Evolutionary conservation across 2,329 filamentous ascomycete genomes (phyloP).

Genomic region (Setomelanomma holmii): DNA sequence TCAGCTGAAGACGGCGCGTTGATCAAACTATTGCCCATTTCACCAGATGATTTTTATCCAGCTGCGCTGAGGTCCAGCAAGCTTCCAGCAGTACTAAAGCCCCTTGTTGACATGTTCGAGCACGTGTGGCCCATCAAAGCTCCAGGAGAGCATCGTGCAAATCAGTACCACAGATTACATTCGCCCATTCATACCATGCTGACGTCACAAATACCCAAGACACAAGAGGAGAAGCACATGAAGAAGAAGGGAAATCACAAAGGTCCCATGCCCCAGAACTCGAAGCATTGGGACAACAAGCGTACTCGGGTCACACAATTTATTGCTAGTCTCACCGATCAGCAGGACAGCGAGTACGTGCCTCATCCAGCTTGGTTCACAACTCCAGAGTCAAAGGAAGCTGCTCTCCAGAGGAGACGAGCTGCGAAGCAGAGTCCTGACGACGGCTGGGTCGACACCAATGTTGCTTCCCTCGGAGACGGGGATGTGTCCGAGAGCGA

Average conservation of each 20-base stretch:
- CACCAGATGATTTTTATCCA: constrained; percentile 60
- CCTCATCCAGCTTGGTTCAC: constrained; percentile 79
- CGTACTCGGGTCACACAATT: constrained; percentile 85
- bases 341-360: constrained; percentile 82
- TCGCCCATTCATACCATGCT: constrained; percentile 88
- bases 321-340: constrained; percentile 73
- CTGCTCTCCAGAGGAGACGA: constrained; percentile 62
- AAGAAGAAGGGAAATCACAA: constrained; percentile 51
- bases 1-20: constrained; percentile 16
- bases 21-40: constrained; percentile 43
- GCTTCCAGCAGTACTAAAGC: constrained; percentile 56
- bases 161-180: constrained; percentile 73
- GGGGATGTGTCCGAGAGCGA: constrained; percentile 72
- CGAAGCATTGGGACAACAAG: constrained; percentile 73
- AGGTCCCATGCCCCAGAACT: constrained; percentile 65
- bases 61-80: constrained; percentile 49
- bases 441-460: constrained; percentile 83
- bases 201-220: constrained; percentile 73
- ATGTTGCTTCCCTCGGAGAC: constrained; percentile 70
- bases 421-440: constrained; percentile 56
- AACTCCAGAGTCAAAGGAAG: constrained; percentile 62
- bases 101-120: constrained; percentile 81
- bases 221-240: constrained; percentile 69
- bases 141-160: constrained; percentile 77
- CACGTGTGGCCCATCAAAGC: constrained; percentile 90